phyloP scores from a whole-genome alignment of 352 stramenopile genomes.

The Lagenidium sp. region DNA sequence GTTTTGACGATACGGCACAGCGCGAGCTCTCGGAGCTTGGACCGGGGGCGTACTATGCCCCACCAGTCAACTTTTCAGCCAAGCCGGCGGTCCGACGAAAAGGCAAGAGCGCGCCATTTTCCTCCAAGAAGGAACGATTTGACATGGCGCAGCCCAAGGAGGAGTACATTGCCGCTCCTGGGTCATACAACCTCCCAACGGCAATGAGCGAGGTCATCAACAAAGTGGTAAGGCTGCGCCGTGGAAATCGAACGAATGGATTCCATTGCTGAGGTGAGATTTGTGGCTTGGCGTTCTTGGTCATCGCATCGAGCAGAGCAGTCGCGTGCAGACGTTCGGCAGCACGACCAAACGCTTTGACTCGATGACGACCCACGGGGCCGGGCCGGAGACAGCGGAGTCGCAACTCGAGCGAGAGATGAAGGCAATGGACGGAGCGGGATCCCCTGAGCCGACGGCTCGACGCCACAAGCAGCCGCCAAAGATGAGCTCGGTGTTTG shows the following conservation, averaged over 20 bases:
- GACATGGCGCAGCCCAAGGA: conserved; percentile 29
- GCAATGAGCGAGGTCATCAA: conserved; percentile 48
- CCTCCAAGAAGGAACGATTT: conserved; percentile 68
- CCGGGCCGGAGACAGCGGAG: conserved; percentile 22
- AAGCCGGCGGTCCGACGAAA: conserved; percentile 21
- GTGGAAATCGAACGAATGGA: neutral
- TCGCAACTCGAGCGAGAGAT: conserved; percentile 57
- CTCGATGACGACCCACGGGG: conserved; percentile 16
- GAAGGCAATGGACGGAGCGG: too few species aligned
- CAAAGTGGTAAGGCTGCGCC: conserved; percentile 43
- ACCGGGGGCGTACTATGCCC: conserved; percentile 47
- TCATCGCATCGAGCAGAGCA: conserved; percentile 24
- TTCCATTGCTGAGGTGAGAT: too few species aligned
- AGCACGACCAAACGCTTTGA: conserved; percentile 75
- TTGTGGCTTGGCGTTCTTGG: neutral
- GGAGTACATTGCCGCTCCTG: conserved; percentile 38
- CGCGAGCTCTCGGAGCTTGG: conserved; percentile 19
- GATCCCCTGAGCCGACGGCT: too few species aligned
- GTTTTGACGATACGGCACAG: conserved; percentile 28
- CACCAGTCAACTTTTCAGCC: conserved; percentile 20
- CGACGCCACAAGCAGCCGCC: too few species aligned
- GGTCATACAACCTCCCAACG: conserved; percentile 57
- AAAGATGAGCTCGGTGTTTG: conserved; percentile 69
- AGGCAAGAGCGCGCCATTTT: conserved; percentile 41
- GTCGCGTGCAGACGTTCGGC: conserved; percentile 57